Base-by-base conservation (phyloP, 78 protist species). In the Trichosphaerium sp. region DNA sequence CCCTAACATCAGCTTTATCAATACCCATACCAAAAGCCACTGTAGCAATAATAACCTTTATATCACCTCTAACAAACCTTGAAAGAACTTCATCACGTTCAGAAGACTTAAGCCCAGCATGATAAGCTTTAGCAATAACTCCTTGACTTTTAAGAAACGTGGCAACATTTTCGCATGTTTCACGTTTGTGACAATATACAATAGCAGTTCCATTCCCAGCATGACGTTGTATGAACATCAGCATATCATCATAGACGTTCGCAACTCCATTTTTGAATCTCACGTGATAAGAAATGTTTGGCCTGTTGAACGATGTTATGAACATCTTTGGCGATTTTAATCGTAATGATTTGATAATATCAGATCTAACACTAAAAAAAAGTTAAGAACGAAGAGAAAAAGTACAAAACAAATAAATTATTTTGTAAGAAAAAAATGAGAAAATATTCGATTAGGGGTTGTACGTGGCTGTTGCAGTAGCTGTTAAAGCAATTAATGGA, bases 21-120 rank as follows among this genome's bases (percentile, higher is more conserved):
- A 87, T 47, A 1, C 92, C 92, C 85, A 87, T 81, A 12, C 92
- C 92, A 35, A 87, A 87, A 29, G 92, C 92, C 1, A 78, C 66
- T 15, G 92, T 87, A 11, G 85, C 88, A 3, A 82, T 41, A 56
- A 12, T 7, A 31, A 84, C 69, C 23, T 2, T 37, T 21, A 63
- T 6, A 14, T 8, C 2, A 4, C 57, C 74, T 2, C 49, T 2
- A 56, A 59, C 3, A 6, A 72, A 85, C 31, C 32, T 2, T 35
- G 26, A 0, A 55, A 81, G 89, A 21, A 65, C 51, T 4, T 37
- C 39, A 26, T 4, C 6, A 10, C 82, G 71, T 23, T 66, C 82
- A 18, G 54, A 12, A 8, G 65, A n/a, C 3, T 2, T 0, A 12
- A 52, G 2, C 7, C 69, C 71, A 2, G 65, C 89, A 31, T 84